Evolutionary conservation across 345 rosid species (phyloP).

Genomic region (Salix dunnii): DNA sequence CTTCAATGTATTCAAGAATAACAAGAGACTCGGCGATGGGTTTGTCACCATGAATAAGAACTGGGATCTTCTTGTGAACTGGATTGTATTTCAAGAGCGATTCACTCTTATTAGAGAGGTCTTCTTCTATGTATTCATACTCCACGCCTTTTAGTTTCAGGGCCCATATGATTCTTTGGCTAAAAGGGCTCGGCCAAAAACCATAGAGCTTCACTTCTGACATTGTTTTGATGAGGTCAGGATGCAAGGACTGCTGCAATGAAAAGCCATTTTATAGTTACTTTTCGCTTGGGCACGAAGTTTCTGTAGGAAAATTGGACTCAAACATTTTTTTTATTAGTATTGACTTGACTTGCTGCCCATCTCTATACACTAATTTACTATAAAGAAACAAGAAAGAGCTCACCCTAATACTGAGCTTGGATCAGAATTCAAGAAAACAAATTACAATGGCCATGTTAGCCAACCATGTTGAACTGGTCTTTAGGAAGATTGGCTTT

Average conservation of each 20-base stretch:
- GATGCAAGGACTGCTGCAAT: neutral
- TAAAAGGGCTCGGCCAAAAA: constrained; percentile 9
- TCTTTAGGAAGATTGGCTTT: too few species aligned
- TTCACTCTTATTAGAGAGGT: constrained; percentile 6
- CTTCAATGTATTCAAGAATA: constrained; percentile 19
- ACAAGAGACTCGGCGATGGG: constrained; percentile 7
- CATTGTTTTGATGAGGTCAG: neutral
- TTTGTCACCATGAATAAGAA: constrained; percentile 9
- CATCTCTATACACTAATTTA: neutral
- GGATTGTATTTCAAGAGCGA: constrained; percentile 15
- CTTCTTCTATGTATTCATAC: constrained; percentile 7
- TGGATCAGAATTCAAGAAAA: neutral
- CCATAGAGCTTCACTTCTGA: constrained; percentile 14
- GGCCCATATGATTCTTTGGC: constrained; percentile 9
- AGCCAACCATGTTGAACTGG: too few species aligned
- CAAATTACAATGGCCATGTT: too few species aligned
- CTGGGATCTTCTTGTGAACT: constrained; percentile 4
- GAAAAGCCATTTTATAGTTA: neutral
- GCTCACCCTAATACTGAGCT: neutral
- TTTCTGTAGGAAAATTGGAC: too few species aligned
- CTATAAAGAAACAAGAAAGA: neutral
- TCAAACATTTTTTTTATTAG: too few species aligned
- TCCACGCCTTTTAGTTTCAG: constrained; percentile 14
- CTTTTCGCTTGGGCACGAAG: too few species aligned
- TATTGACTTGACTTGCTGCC: neutral